Base-by-base conservation (phyloP, 768 basidiomycete genomes). In the Tricholoma hemisulphureum region DNA sequence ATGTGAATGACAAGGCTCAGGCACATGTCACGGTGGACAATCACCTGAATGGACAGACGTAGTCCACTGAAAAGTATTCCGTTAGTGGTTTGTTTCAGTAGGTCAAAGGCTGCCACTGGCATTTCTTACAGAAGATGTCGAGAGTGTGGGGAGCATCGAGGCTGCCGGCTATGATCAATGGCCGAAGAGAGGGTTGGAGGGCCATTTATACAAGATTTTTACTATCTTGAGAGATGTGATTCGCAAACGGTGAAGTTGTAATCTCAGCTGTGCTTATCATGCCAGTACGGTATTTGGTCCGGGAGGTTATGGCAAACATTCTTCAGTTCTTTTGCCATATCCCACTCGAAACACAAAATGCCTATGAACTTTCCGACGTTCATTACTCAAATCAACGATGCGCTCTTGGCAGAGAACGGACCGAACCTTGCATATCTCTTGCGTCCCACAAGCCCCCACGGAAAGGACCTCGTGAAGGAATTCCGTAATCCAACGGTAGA, bases 11-110 rank as follows among this genome's bases (percentile, higher is more conserved):
- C 8, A 37, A 48, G 23, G 5, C 11, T 39, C 37, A 48, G 41
- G 29, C 9, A n/a, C 9, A 20, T 28, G 46, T 48, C 26, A n/a
- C n/a, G 28, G 16, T 29, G 9, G 7, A 28, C 18, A 7, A 9
- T n/a, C 55, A 86, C 87, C 88, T 91, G 79, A 77, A 93, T 1
- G 91, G 91, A 64, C 92, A 95, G 64, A 92, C 89, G 70, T 90
- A 93, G 71, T 93, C 93, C 74, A 93, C 90, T 92, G 61, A 28
- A 52, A 20, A 20, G n/a, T 26, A 4, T 37, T 8, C 11, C 35
- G 52, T 55, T 32, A 14, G 32, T 16, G n/a, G 41, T 24, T 52
- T 51, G n/a, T 51, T 23, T 32, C 32, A 8, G 32, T 9, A 7
- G 37, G 10, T 5, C 37, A 37, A 6, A 39, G n/a, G n/a, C 9